Evolutionary conservation across 2,329 filamentous ascomycete genomes (phyloP).

Genomic region (Xylariaceae sp.): DNA sequence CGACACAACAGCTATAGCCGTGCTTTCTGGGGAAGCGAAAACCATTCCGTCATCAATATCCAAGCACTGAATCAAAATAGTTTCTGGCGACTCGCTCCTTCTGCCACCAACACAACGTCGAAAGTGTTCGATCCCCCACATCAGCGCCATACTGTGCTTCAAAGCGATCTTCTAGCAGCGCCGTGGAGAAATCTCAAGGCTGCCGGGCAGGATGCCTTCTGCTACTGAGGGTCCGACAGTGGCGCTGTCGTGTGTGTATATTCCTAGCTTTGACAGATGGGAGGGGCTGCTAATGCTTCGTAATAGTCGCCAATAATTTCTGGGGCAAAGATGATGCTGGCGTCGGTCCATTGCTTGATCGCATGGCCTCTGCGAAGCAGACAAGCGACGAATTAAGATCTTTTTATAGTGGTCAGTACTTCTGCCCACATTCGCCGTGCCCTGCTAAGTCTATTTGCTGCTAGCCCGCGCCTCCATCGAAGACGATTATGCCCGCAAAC

Average conservation of each 20-base stretch:
- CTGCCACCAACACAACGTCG: too few species aligned
- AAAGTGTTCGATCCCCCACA: not conserved
- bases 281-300: conserved; percentile 31
- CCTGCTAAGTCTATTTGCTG: not conserved
- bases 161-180: too few species aligned
- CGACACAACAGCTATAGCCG: not conserved
- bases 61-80: not conserved
- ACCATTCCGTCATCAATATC: not conserved
- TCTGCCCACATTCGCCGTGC: not conserved
- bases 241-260: conserved; percentile 38
- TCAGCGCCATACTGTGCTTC: not conserved
- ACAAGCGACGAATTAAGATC: conserved; percentile 92
- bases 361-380: conserved; percentile 92
- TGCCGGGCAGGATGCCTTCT: conserved; percentile 29
- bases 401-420: conserved; percentile 77
- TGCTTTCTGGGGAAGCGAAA: not conserved
- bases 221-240: conserved; percentile 34
- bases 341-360: conserved; percentile 86
- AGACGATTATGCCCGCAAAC: conserved; percentile 92
- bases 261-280: not conserved
- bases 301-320: conserved; percentile 94
- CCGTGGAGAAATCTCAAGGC: too few species aligned
- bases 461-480: conserved; percentile 89
- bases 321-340: conserved; percentile 99
- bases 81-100: conserved; percentile 49